Base-by-base conservation (phyloP, 371 early-diverging fungal species). In the Rhizopus sp. region DNA sequence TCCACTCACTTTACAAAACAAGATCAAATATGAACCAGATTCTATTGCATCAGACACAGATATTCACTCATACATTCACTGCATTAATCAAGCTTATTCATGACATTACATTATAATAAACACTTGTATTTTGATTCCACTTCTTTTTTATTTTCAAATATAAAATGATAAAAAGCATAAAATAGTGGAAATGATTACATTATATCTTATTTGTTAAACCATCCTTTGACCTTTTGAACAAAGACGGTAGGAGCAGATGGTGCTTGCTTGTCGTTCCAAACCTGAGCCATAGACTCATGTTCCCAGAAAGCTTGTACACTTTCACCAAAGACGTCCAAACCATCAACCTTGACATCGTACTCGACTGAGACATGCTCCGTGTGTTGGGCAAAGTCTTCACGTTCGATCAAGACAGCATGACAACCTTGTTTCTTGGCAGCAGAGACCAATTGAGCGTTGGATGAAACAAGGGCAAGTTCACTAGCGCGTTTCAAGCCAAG, bases 311-410 rank as follows among this genome's bases (percentile, higher is more conserved):
- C 60, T 55, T 76, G 67, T 50, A 69, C 64, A 50, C 77, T 76
- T 63, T 76, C 77, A 30, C 73, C 77, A 29, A 76, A 64, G 47
- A 76, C 54, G 58, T 76, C 77, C 13, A 76, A 34, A 10, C 73
- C 77, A 37, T 73, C 69, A 6, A 70, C 57, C 35, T 65, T 64
- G 16, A 73, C 44, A 52, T 73, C 77, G 34, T 44, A 68, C 13
- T 64, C 46, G 8, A 31, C 23, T 3, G 41, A 7, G 34, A 42
- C 15, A 30, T 46, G 53, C 39, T 52, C 53, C 3, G 12, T 7
- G 7, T 53, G 39, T 32, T 13, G 23, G 31, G 7, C 31, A 13
- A 29, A 32, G 15, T 59, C 60, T 41, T 63, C 54, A 32, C 77
- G 77, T 7, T 64, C 63, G 35, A 76, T 53, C 46, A 69, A 54